Conservation (phyloP, 1,284 basidiomycete species). For the Fomes fomentarius region DNA sequence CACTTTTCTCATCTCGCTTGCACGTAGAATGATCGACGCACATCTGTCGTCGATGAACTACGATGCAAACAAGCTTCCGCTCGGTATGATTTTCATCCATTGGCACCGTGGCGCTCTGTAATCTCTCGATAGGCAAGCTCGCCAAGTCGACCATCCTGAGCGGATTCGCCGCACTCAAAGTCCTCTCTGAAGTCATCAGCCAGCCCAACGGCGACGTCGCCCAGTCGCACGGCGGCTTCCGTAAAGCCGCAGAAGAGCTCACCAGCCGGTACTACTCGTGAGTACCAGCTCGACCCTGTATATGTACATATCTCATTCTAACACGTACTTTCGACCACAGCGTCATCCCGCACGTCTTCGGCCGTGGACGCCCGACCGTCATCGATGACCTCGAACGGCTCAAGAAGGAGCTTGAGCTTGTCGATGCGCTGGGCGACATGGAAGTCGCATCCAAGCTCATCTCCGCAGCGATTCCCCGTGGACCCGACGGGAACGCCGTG, state of each 20-base stretch:
- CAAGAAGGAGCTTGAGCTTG: slow-evolving; percentile 65
- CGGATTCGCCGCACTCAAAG: slow-evolving; percentile 64
- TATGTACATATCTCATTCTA: not conserved
- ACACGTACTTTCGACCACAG: slow-evolving; percentile 32
- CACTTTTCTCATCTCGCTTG: slow-evolving; percentile 5
- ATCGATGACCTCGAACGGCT: slow-evolving; percentile 45
- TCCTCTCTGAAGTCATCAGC: slow-evolving; percentile 56
- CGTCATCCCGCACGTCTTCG: slow-evolving; percentile 67
- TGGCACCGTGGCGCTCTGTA: not conserved
- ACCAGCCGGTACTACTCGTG: slow-evolving; percentile 65
- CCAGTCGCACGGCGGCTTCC: slow-evolving; percentile 40
- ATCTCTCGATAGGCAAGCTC: slow-evolving; percentile 49
- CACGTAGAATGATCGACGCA: slow-evolving; percentile 53
- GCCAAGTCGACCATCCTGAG: slow-evolving; percentile 58
- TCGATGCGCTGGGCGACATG: slow-evolving; percentile 70
- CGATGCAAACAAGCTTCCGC: slow-evolving; percentile 69
- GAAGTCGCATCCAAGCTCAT: slow-evolving; percentile 66
- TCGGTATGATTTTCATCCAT: slow-evolving; percentile 40
- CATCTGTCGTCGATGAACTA: slow-evolving; percentile 71
- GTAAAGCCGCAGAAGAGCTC: slow-evolving; percentile 47
- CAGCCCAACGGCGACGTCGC: slow-evolving; percentile 47
- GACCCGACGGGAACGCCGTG: slow-evolving; percentile 47
- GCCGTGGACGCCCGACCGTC: slow-evolving; percentile 49
- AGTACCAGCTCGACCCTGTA: slow-evolving; percentile 18
- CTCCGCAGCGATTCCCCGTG: slow-evolving; percentile 40